Percentiles rank a stretch among this genome's conserved stretches.
Evolutionary conservation across 1,139 yeast genomes (phyloP).

Genomic region (Sugiyamaella japonica): DNA sequence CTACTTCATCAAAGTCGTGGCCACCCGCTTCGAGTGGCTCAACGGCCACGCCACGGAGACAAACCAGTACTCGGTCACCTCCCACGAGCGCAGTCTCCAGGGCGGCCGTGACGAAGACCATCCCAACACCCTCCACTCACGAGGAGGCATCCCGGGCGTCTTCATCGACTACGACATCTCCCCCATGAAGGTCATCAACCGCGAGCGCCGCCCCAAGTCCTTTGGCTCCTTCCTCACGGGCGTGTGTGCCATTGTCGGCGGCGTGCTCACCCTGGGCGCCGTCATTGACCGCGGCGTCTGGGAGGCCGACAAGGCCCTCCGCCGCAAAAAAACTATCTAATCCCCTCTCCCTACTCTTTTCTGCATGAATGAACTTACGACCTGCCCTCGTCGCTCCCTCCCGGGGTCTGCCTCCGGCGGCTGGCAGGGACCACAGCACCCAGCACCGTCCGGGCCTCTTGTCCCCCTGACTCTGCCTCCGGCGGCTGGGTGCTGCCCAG

Average conservation of each 20-base stretch:
- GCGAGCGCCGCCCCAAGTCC: slow-evolving; percentile 72
- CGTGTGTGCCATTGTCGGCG: slow-evolving; percentile 86
- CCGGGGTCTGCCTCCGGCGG: not conserved
- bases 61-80: slow-evolving; percentile 88
- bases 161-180: slow-evolving; percentile 88
- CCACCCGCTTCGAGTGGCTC: slow-evolving; percentile 78
- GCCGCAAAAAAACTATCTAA: slow-evolving; percentile 57
- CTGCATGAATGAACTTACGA: slow-evolving; percentile 2
- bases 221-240: slow-evolving; percentile 87
- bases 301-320: slow-evolving; percentile 80
- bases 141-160: slow-evolving; percentile 91
- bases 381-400: not conserved
- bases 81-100: slow-evolving; percentile 75
- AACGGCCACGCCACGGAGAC: slow-evolving; percentile 62
- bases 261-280: slow-evolving; percentile 90
- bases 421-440: no score
- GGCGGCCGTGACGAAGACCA: slow-evolving; percentile 94
- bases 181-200: slow-evolving; percentile 86
- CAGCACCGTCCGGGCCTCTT: no score
- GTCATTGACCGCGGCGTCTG: slow-evolving; percentile 83
- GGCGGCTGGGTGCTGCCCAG: not conserved
- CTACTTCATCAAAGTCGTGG: slow-evolving; percentile 86
- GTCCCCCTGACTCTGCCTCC: not conserved
- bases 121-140: slow-evolving; percentile 77
- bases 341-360: not conserved